These are phyloP conservation scores for Paxillus ammoniavirescens DNA, from an alignment of 768 basidiomycete genomes.

Conservation along the genomic window DNA sequence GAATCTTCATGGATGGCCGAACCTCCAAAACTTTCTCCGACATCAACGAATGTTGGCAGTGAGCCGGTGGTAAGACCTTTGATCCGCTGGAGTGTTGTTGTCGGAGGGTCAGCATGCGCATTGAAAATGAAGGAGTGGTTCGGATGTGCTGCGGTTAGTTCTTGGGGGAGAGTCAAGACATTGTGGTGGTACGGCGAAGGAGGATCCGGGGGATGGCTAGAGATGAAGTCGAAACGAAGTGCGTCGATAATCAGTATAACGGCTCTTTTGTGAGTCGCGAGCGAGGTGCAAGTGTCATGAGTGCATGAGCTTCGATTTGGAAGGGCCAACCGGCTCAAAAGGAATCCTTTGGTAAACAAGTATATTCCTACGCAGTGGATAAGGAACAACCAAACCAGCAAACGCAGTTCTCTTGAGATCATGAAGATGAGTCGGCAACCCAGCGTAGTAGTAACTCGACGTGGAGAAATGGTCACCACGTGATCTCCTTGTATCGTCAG, in stretches of 20 bases:
- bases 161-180: slow-evolving; percentile 73
- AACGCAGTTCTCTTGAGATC: slow-evolving; percentile 12
- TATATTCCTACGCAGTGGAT: slow-evolving; percentile 80
- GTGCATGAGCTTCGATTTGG: slow-evolving; percentile 44
- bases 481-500: not conserved
- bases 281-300: slow-evolving; percentile 40
- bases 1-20: slow-evolving; percentile 88
- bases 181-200: slow-evolving; percentile 75
- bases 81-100: slow-evolving; percentile 90
- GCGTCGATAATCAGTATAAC: slow-evolving; percentile 89
- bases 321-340: slow-evolving; percentile 63
- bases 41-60: slow-evolving; percentile 91
- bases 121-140: slow-evolving; percentile 83
- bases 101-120: slow-evolving; percentile 91
- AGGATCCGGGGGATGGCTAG: slow-evolving; percentile 58
- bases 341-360: slow-evolving; percentile 90
- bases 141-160: slow-evolving; percentile 65
- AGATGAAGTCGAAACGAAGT: slow-evolving; percentile 90
- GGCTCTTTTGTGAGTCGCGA: slow-evolving; percentile 73
- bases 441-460: too few relatives aligned
- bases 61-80: slow-evolving; percentile 96
- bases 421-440: slow-evolving; percentile 9
- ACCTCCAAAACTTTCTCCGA: slow-evolving; percentile 90
- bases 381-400: slow-evolving; percentile 59
- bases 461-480: not conserved